Evolutionary conservation across 2,329 filamentous ascomycete genomes (phyloP), one percentile per base, ranked within the genome.

Genomic region (Beauveria sp.): DNA sequence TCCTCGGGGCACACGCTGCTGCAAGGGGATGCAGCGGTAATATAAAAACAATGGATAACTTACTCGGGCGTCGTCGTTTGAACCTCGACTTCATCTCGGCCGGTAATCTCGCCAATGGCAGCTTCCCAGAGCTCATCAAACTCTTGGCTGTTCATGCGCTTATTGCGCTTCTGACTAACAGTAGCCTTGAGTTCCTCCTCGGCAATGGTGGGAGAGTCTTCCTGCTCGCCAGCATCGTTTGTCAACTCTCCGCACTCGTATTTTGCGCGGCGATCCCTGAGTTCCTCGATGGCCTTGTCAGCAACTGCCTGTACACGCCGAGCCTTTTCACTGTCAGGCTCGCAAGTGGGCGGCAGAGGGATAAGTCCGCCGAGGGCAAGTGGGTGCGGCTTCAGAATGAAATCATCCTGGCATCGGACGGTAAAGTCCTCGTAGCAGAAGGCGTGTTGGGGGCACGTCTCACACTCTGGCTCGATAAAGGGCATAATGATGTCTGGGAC

Each of bases 241-340:
- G 80, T 72, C 14, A 87, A 78, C 63, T 91, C 88, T 20, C 93
- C 91, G 69, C 95, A 99, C 77, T 99, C 95, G 69, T 87, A 97
- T 69, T 92, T 88, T 60, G 95, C 95, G 63, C 91, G 86, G 46
- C 90, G 86, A 66, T 96, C 86, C 59, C 95, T 85, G 54, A 99
- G 82, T 68, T 93, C 88, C 68, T 96, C 91, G 4, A 98, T 83
- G 1, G 90, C 92, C 72, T 88, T 89, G 71, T 98, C 88, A 8
- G 93, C 91, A 18, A 99, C 91, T 22, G 88, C 85, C 69, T 93
- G 91, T 54, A 98, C 89, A 20, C 90, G 88, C 45, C 91, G 86
- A 8, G 89, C 91, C 73, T 96, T 97, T 69, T 96, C 91, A 63
- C 92, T 92, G 73, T 99, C 96, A 0, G 95, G 90, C 74, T 97